Base-by-base conservation (phyloP, 257 asterid species). In the Datura wrightii region DNA sequence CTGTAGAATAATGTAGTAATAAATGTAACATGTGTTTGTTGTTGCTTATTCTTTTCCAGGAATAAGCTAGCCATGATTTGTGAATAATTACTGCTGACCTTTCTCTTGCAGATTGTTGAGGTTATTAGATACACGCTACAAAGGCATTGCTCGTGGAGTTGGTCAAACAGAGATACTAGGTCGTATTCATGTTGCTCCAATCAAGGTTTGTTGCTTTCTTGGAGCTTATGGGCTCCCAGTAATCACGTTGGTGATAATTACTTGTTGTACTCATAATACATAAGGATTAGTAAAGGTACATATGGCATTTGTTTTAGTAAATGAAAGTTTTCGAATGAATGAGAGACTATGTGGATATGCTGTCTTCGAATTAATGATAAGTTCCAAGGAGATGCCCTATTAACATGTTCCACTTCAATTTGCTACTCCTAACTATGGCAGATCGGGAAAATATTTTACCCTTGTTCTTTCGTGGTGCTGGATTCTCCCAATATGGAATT, bases 401-500 rank as follows among this genome's bases (percentile, higher is more conserved):
- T 76, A 31, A 52, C 44, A 44, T 15, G 34, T 37, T 31, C 62
- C 56, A 37, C 50, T 44, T 37, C 39, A 37, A 31, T 19, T 42
- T 83, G 60, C 15, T 83, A 14, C 70, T 69, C 31, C 24, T 13
- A 81, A 41, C 80, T 89, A 60, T 88, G 85, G 80, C 86, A 95
- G 99, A 95, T 97, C 79, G 98, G 99, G 74, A 88, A 83, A 71
- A 90, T 85, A 59, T 97, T 95, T 87, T 97, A 97, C 87, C 98
- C 98, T 3, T 95, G 98, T 86, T 93, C 99, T 80, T 97, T 97
- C 90, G 19, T 93, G 89, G 98, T 97, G 39, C 86, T 97, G 93
- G 99, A 97, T 91, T 84, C 95, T 81, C 96, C 98, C 80, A 97
- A 95, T 92, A 97, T 97, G 98, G 99, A 95, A 84, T 97, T 97